Evolutionary conservation across 2,329 filamentous ascomycete genomes (phyloP).

Genomic region (Phialemonium atrogriseum): DNA sequence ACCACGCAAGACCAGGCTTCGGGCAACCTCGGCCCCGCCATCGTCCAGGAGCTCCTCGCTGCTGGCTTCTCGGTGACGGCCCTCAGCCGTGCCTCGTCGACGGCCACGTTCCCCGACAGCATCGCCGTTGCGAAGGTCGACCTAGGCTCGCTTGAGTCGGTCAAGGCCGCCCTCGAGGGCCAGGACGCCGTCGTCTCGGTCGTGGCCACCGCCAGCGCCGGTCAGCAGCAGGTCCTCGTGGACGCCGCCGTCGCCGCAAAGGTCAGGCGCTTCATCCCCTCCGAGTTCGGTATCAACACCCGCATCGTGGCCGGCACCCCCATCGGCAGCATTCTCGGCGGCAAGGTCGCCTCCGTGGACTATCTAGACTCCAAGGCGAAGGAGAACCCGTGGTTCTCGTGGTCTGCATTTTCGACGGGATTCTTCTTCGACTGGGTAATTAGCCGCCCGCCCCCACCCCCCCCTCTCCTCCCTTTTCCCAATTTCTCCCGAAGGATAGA

Average conservation of each 20-base stretch:
- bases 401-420: slow-evolving; percentile 51
- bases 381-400: slow-evolving; percentile 38
- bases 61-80: slow-evolving; percentile 40
- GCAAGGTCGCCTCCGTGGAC: slow-evolving; percentile 29
- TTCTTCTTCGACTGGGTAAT: slow-evolving; percentile 55
- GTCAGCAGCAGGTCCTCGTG: slow-evolving; percentile 38
- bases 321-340: slow-evolving; percentile 18
- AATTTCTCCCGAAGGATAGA: no score
- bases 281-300: slow-evolving; percentile 38
- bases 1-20: slow-evolving; percentile 16
- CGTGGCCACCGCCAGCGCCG: slow-evolving; percentile 32
- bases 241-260: slow-evolving; percentile 47
- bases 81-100: slow-evolving; percentile 37
- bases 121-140: slow-evolving; percentile 37
- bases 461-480: no score
- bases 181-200: slow-evolving; percentile 49
- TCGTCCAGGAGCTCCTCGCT: slow-evolving; percentile 21
- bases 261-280: slow-evolving; percentile 49
- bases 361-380: slow-evolving; percentile 42
- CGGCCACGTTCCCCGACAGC: slow-evolving; percentile 21
- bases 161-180: slow-evolving; percentile 37
- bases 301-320: slow-evolving; percentile 13
- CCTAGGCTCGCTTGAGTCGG: slow-evolving; percentile 31
- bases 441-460: no score
- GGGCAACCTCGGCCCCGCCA: slow-evolving; percentile 21